These are phyloP conservation scores for Exophiala calicioides DNA, from an alignment of 2,329 filamentous ascomycete genomes.

Conservation along the genomic window DNA sequence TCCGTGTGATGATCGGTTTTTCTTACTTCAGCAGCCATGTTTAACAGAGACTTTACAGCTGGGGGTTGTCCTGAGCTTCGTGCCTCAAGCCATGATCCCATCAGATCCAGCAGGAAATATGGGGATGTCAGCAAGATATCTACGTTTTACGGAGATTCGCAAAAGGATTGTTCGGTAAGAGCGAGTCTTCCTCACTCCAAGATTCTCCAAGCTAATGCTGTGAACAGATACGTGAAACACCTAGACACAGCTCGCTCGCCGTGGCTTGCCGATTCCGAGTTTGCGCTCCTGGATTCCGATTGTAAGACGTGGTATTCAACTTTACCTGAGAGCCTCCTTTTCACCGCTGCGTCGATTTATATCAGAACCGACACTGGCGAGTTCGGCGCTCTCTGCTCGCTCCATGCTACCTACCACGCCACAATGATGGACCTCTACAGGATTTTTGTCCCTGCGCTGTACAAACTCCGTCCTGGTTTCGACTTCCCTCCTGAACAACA, in stretches of 20 bases:
- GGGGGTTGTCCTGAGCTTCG: slow-evolving; percentile 26
- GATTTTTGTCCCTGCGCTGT: slow-evolving; percentile 49
- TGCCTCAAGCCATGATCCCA: slow-evolving; percentile 9
- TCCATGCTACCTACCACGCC: slow-evolving; percentile 52
- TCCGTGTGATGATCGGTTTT: slow-evolving; percentile 35
- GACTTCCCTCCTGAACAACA: slow-evolving; percentile 10
- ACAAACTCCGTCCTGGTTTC: slow-evolving; percentile 39
- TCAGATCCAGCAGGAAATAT: slow-evolving; percentile 13
- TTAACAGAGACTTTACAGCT: slow-evolving; percentile 34
- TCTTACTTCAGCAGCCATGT: slow-evolving; percentile 34
- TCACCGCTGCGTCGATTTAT: slow-evolving; percentile 49
- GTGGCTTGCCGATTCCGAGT: slow-evolving; percentile 48
- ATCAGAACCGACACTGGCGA: slow-evolving; percentile 51
- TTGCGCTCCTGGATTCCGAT: slow-evolving; percentile 45
- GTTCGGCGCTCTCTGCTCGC: slow-evolving; percentile 47
- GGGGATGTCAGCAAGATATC: slow-evolving; percentile 12
- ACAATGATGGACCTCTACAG: slow-evolving; percentile 51
- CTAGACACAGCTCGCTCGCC: slow-evolving; percentile 44
- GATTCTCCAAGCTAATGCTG: slow-evolving; percentile 6
- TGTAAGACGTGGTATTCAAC: slow-evolving; percentile 45
- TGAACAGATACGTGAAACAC: slow-evolving; percentile 43
- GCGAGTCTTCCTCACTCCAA: background rate
- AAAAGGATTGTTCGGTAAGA: slow-evolving; percentile 13
- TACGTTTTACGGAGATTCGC: slow-evolving; percentile 11
- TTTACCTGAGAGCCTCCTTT: slow-evolving; percentile 49